Conservation (phyloP, 495 filamentous ascomycete genomes). For the Penicillium diatomitis region DNA sequence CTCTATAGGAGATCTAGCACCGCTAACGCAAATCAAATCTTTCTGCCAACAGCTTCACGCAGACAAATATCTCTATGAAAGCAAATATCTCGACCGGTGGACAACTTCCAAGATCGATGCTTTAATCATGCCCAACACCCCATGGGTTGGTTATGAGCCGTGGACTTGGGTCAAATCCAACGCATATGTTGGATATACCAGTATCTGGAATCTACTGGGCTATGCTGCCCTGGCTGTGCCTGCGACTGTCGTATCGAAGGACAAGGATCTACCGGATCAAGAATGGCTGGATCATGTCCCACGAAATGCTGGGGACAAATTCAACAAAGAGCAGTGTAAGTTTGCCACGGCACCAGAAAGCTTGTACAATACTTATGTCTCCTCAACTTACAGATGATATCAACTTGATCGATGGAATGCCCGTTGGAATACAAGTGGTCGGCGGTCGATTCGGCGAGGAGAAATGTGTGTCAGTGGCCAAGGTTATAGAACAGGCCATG, state of each 20-base stretch:
- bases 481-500: slow-evolving; percentile 23
- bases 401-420: slow-evolving; percentile 40
- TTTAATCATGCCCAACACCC: slow-evolving; percentile 50
- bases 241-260: slow-evolving; percentile 27
- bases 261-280: slow-evolving; percentile 17
- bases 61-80: slow-evolving; percentile 26
- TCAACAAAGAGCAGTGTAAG: slow-evolving; percentile 38
- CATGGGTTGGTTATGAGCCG: slow-evolving; percentile 45
- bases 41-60: slow-evolving; percentile 17
- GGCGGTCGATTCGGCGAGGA: slow-evolving; percentile 40
- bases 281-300: slow-evolving; percentile 26
- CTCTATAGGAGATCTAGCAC: not conserved
- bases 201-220: slow-evolving; percentile 60
- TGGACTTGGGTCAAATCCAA: slow-evolving; percentile 40
- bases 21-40: not conserved
- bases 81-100: slow-evolving; percentile 42
- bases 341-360: not conserved
- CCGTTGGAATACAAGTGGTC: slow-evolving; percentile 47
- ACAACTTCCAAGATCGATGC: slow-evolving; percentile 50
- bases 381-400: slow-evolving; percentile 24
- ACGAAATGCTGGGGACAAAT: slow-evolving; percentile 34
- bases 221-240: slow-evolving; percentile 54
- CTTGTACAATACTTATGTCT: not conserved
- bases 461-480: slow-evolving; percentile 37
- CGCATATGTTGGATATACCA: slow-evolving; percentile 55